These are phyloP conservation scores for Populus euphratica DNA, from an alignment of 345 rosid genomes.

Conservation along the genomic window DNA sequence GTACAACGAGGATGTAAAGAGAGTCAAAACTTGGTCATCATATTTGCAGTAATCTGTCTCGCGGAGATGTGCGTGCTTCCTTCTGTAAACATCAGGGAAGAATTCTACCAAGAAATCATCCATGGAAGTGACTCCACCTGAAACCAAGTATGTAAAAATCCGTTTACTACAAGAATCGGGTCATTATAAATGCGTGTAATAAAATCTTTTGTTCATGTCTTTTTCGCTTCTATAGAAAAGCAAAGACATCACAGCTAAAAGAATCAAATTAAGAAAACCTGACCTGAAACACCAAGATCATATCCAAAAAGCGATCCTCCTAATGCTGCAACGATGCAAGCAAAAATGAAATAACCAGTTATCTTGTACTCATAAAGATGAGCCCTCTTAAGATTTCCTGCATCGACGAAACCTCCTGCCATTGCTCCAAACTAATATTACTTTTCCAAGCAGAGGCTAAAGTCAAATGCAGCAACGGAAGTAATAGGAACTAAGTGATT, in stretches of 20 bases:
- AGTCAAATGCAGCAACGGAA: too few species aligned
- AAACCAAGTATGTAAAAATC: neutral
- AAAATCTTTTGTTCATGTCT: too few species aligned
- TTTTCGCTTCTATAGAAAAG: neutral
- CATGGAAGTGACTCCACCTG: conserved; percentile 97
- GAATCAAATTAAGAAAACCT: neutral
- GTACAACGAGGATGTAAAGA: conserved; percentile 84
- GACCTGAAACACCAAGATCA: conserved; percentile 36
- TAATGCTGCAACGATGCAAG: conserved; percentile 24
- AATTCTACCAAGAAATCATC: conserved; percentile 84
- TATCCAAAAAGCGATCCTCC: conserved; percentile 31
- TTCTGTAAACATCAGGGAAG: conserved; percentile 60
- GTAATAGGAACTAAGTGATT: too few species aligned
- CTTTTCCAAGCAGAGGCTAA: neutral
- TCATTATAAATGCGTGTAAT: too few species aligned
- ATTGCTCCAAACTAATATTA: neutral
- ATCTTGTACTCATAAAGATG: conserved; percentile 22
- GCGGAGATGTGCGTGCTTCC: conserved; percentile 58
- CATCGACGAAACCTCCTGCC: conserved; percentile 14
- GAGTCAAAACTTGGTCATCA: conserved; percentile 71
- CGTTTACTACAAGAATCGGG: too few species aligned
- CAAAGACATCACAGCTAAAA: neutral
- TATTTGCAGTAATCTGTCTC: conserved; percentile 96
- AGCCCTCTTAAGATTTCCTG: conserved; percentile 12
- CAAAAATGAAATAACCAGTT: conserved; percentile 27